Percentiles rank a stretch among this genome's conserved stretches.
Conservation (phyloP, 306 rosid genomes). For the Senna siamea region DNA sequence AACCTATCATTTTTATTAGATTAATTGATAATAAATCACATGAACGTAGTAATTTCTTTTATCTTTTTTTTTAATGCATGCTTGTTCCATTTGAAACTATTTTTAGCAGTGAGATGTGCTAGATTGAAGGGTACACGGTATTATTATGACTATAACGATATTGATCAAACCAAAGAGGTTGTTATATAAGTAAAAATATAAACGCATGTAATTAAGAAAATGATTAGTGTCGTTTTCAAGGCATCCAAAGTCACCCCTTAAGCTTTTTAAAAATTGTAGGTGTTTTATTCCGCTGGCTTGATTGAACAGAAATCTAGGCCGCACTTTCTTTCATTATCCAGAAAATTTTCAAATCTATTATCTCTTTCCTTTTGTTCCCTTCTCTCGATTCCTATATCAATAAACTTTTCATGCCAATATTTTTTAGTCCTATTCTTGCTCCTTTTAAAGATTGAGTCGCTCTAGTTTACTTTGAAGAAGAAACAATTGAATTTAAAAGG, state of each 20-base stretch:
- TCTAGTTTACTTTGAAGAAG: neutral
- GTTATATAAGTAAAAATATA: neutral
- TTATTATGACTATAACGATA: neutral
- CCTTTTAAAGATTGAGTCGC: neutral
- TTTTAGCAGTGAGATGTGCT: neutral
- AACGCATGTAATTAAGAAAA: neutral
- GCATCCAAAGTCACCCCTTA: constrained; percentile 9
- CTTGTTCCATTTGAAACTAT: neutral
- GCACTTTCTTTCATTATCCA: neutral
- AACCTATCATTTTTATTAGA: too few relatives aligned
- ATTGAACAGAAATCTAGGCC: neutral
- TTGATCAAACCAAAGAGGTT: neutral
- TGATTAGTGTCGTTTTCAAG: constrained; percentile 16
- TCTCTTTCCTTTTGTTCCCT: neutral
- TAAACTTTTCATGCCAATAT: neutral
- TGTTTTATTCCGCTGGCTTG: neutral
- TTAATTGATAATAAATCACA: too few relatives aligned
- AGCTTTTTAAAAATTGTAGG: neutral
- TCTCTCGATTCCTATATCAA: neutral
- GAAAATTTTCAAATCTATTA: neutral
- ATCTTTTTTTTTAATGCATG: neutral
- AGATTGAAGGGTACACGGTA: neutral
- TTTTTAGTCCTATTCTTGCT: neutral
- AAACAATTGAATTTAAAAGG: neutral
- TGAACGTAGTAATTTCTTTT: too few relatives aligned